Conservation (phyloP, 2,329 filamentous ascomycete genomes). For the Clonostachys solani region DNA sequence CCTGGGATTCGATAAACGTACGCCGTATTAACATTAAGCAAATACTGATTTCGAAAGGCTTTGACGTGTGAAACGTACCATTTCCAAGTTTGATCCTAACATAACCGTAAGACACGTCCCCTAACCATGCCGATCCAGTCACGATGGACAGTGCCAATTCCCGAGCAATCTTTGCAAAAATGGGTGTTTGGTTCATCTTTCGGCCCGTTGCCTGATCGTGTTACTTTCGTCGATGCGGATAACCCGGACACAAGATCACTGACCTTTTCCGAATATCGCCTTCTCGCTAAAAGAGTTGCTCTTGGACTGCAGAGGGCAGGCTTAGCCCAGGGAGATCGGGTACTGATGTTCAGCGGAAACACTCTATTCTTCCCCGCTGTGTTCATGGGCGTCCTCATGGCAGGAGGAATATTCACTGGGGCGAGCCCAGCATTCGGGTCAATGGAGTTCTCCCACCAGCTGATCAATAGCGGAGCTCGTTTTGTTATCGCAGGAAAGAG, state of each 20-base stretch:
- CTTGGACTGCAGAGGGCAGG: slow-evolving; percentile 62
- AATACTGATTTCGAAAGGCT: no score
- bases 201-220: slow-evolving; percentile 33
- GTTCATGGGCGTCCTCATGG: slow-evolving; percentile 72
- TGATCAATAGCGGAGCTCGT: slow-evolving; percentile 64
- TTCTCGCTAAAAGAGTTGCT: slow-evolving; percentile 69
- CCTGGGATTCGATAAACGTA: no score
- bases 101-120: no score
- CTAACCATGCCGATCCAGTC: slow-evolving; percentile 39
- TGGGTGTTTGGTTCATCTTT: slow-evolving; percentile 50
- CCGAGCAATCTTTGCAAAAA: slow-evolving; percentile 45
- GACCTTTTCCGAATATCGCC: slow-evolving; percentile 59
- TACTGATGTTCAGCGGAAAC: slow-evolving; percentile 72
- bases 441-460: slow-evolving; percentile 70
- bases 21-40: no score
- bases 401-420: slow-evolving; percentile 73
- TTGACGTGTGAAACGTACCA: no score
- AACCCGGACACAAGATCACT: slow-evolving; percentile 64
- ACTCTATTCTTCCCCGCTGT: slow-evolving; percentile 68
- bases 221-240: slow-evolving; percentile 59
- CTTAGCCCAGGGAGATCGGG: slow-evolving; percentile 63
- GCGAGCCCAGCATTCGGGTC: slow-evolving; percentile 66
- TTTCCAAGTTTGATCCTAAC: no score
- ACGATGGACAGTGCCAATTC: slow-evolving; percentile 37
- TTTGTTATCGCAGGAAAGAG: slow-evolving; percentile 61